A percentile compares a stretch with the other conserved stretches of the same genome.
Evolutionary conservation across 257 asterid species (phyloP).

Genomic region (Salvia splendens): DNA sequence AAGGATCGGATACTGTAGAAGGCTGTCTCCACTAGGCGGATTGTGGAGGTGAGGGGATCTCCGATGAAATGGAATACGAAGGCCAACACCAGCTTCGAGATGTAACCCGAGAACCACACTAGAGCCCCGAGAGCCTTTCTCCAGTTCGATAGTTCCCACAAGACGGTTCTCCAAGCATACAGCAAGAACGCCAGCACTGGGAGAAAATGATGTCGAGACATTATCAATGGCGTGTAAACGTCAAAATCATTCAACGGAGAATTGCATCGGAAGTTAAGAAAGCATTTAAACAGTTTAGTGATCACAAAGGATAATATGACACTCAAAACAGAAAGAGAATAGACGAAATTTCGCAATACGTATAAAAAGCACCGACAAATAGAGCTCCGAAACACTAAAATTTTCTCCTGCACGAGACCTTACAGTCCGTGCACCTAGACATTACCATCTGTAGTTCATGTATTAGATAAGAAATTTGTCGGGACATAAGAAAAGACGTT

Average conservation of each 20-base stretch:
- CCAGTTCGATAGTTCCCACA: constrained; percentile 93
- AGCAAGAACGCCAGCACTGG: constrained; percentile 66
- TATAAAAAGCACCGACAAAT: too few relatives aligned
- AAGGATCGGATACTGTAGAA: constrained; percentile 60
- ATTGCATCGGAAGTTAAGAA: not conserved
- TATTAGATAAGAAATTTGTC: too few relatives aligned
- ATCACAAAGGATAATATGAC: not conserved
- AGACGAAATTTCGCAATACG: constrained; percentile 6
- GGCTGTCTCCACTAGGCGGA: constrained; percentile 55
- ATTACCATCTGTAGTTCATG: too few relatives aligned
- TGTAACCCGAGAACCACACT: constrained; percentile 43
- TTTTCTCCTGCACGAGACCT: too few relatives aligned
- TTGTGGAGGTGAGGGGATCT: constrained; percentile 59
- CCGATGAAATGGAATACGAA: constrained; percentile 60
- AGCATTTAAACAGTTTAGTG: not conserved
- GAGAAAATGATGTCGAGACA: not conserved
- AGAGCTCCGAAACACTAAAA: too few relatives aligned
- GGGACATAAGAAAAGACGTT: too few relatives aligned
- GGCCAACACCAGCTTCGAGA: constrained; percentile 56
- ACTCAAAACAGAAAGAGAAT: not conserved
- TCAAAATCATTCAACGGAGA: not conserved
- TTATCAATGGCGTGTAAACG: constrained; percentile 5
- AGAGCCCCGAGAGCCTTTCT: constrained; percentile 39
- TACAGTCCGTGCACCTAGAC: too few relatives aligned
- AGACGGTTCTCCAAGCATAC: constrained; percentile 82